Percentiles rank a stretch among this genome's conserved stretches.
phyloP scores from a whole-genome alignment of 2,329 filamentous ascomycete species.

The Diaporthe aspalathi region DNA sequence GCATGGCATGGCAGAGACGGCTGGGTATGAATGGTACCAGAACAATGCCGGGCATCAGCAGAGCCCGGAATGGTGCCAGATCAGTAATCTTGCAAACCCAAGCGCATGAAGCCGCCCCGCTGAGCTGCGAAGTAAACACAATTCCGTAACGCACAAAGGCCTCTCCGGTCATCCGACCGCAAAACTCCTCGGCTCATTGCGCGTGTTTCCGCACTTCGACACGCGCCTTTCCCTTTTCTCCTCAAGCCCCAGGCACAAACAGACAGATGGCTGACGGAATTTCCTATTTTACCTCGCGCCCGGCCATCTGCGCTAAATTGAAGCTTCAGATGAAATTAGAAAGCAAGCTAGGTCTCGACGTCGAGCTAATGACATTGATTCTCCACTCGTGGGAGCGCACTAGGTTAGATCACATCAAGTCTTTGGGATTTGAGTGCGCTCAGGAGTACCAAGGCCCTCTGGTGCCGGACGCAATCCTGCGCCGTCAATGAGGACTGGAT shows the following conservation, averaged over 20 bases:
- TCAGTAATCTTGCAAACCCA: background rate
- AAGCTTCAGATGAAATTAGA: conserved; percentile 20
- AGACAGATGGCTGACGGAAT: background rate
- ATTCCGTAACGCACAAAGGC: background rate
- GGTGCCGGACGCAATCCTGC: too few relatives aligned
- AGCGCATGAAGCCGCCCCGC: background rate
- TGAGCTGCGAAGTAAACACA: background rate
- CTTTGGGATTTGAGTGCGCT: background rate
- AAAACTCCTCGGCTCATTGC: background rate
- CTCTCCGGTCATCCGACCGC: too few relatives aligned
- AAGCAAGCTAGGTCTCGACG: conserved; percentile 11
- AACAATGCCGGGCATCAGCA: background rate
- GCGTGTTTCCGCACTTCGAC: background rate
- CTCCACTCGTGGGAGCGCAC: background rate
- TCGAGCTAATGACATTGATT: background rate
- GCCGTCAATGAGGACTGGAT: background rate
- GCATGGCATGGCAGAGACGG: too few relatives aligned
- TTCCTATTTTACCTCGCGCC: background rate
- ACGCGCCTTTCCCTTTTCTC: conserved; percentile 6
- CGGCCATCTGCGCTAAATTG: background rate
- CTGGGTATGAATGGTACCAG: background rate
- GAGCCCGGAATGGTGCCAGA: background rate
- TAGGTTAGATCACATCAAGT: conserved; percentile 1
- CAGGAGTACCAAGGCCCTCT: background rate
- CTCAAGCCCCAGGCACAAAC: conserved; percentile 19